Conservation (phyloP, 805 yeast species). For the Cyberlindnera veronae region DNA sequence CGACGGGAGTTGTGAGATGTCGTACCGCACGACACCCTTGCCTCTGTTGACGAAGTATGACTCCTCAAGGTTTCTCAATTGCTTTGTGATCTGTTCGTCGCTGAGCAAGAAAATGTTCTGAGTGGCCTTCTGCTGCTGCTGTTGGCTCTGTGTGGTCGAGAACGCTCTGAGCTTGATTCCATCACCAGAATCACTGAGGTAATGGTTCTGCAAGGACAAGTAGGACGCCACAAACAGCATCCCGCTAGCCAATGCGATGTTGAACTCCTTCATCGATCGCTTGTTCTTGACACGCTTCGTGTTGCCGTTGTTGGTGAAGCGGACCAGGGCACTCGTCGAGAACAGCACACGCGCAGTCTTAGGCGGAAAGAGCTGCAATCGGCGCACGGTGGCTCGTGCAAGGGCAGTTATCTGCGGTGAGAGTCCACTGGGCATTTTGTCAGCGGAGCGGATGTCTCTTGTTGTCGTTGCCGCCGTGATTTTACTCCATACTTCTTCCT, state of each 20-base stretch:
- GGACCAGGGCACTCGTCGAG: constrained; percentile 8
- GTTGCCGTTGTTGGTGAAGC: background rate
- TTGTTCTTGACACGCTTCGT: constrained; percentile 5
- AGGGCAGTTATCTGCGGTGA: constrained; percentile 5
- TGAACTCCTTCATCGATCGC: constrained; percentile 17
- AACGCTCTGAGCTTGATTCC: constrained; percentile 14
- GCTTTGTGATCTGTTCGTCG: constrained; percentile 68
- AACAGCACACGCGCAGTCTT: constrained; percentile 6
- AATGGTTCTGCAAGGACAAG: constrained; percentile 23
- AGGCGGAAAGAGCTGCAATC: constrained; percentile 4
- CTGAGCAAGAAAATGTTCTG: constrained; percentile 54
- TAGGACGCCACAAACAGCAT: constrained; percentile 28
- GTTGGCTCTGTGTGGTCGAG: constrained; percentile 24
- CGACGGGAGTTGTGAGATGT: constrained; percentile 83
- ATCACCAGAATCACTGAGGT: constrained; percentile 26
- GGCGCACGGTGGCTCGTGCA: constrained; percentile 10
- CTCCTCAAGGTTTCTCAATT: constrained; percentile 72
- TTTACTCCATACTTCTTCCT: too few relatives aligned
- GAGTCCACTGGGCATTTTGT: constrained; percentile 8
- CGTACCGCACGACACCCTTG: constrained; percentile 85
- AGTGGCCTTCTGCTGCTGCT: constrained; percentile 33
- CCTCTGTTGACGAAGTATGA: constrained; percentile 78
- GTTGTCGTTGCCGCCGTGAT: background rate
- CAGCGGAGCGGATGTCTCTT: too few relatives aligned
- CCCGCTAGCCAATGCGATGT: constrained; percentile 29